These are phyloP conservation scores for Solanum pimpinellifolium DNA, from an alignment of 257 asterid species.

Conservation along the genomic window DNA sequence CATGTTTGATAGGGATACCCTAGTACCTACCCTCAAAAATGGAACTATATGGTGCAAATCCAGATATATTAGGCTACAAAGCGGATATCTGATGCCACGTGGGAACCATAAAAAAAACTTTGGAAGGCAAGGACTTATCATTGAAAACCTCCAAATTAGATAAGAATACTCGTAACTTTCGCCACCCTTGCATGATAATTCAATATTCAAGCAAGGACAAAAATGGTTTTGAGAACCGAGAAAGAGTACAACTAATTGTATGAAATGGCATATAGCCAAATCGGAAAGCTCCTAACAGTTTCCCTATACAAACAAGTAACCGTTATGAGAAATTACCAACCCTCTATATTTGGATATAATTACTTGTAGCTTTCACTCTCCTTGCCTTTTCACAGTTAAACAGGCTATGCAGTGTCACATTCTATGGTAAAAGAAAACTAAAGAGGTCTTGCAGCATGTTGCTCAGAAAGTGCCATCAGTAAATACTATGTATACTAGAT, in stretches of 20 bases:
- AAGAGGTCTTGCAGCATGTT: neutral
- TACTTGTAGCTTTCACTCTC: neutral
- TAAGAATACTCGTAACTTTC: neutral
- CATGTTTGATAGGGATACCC: neutral
- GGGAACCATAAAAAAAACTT: neutral
- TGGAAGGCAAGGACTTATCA: neutral
- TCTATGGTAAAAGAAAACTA: neutral
- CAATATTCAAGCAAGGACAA: neutral
- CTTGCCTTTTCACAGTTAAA: neutral
- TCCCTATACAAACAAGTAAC: neutral
- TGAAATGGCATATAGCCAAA: neutral
- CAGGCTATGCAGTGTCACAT: neutral
- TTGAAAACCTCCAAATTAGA: neutral
- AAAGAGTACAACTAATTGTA: neutral
- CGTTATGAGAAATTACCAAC: neutral
- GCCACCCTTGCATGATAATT: neutral
- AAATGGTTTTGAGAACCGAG: neutral
- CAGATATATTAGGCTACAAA: neutral
- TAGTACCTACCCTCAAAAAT: neutral
- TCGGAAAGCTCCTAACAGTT: neutral
- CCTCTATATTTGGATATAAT: neutral
- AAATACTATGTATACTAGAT: neutral
- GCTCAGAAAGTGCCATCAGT: neutral
- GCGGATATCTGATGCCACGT: neutral
- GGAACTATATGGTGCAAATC: neutral